Base-by-base conservation (phyloP, 768 basidiomycete species). In the Trametes maxima region DNA sequence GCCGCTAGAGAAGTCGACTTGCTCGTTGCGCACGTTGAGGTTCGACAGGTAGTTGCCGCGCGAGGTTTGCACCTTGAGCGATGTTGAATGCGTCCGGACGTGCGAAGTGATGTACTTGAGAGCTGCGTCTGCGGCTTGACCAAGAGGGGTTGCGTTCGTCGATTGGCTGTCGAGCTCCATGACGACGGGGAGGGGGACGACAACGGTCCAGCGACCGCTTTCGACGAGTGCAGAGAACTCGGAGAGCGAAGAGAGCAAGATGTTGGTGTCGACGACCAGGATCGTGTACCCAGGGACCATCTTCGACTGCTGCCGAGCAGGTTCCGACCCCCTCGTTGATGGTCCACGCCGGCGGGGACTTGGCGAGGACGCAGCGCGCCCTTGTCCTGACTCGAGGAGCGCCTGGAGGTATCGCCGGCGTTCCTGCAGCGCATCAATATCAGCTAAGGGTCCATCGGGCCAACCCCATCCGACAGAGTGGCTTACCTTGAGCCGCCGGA, bases 131-230 rank as follows among this genome's bases (percentile, higher is more conserved):
- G 97, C 95, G 0, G 91, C 85, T 47, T 85, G 81, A 42, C 89
- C 92, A 22, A 98, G 87, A 45, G 82, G 80, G 0, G 82, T 73
- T 0, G 82, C 74, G 65, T 90, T 88, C 58, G 78, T 74, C 0
- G 83, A 80, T 8, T 98, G 85, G n/a, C 95, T 94, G 66, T 99
- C 96, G 8, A 99, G 87, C 68, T 99, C 97, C 82, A 95, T 98
- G 70, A 98, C 84, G 63, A 97, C 96, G 0, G 95, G 95, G 3
- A 98, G 83, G 3, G 97, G 97, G 0, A 99, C 78, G 59, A 99
- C 79, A 47, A 96, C 80, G 0, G 93, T 97, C 94, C 95, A 98
- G 25, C 78, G 79, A 17, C 86, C 75, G 61, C 85, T 87, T 72
- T 96, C 92, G 53, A 98, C 79, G 60, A 98, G 79, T 13, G 87